Conservation (phyloP, 805 yeast species). For the Metschnikowia kunwiensis region DNA sequence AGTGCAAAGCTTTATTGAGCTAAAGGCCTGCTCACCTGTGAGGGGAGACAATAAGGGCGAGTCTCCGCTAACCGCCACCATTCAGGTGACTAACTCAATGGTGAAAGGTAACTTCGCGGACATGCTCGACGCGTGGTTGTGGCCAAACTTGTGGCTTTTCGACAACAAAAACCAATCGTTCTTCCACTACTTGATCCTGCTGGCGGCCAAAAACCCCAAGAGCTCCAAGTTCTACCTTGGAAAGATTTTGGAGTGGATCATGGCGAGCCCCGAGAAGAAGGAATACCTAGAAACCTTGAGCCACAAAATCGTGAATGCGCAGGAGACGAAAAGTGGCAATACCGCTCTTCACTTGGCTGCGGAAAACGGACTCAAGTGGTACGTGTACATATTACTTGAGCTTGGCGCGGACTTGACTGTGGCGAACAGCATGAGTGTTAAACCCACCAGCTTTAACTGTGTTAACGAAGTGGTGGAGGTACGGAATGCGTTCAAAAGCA, state of each 20-base stretch:
- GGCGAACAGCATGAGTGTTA: slow-evolving; percentile 80
- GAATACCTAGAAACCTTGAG: slow-evolving; percentile 15
- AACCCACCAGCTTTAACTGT: slow-evolving; percentile 84
- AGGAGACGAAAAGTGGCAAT: slow-evolving; percentile 36
- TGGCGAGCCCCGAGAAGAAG: slow-evolving; percentile 22
- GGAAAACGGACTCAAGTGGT: slow-evolving; percentile 39
- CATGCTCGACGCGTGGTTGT: slow-evolving; percentile 60
- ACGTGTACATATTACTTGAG: slow-evolving; percentile 32
- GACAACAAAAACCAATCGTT: slow-evolving; percentile 73
- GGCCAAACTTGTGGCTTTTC: slow-evolving; percentile 51
- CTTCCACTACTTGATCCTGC: slow-evolving; percentile 77
- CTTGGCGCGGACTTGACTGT: slow-evolving; percentile 54
- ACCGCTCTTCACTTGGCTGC: slow-evolving; percentile 42
- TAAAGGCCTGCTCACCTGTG: slow-evolving; percentile 37
- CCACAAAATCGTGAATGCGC: slow-evolving; percentile 29
- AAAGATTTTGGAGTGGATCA: slow-evolving; percentile 34
- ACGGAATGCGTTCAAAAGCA: slow-evolving; percentile 15
- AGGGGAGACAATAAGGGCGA: slow-evolving; percentile 41
- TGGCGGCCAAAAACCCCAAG: slow-evolving; percentile 29
- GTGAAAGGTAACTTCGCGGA: slow-evolving; percentile 73
- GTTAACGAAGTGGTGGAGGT: slow-evolving; percentile 36
- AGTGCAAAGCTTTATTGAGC: slow-evolving; percentile 33
- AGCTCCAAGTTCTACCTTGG: slow-evolving; percentile 34
- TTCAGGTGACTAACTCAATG: slow-evolving; percentile 77
- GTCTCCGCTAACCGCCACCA: slow-evolving; percentile 55